phyloP scores from a whole-genome alignment of 2,329 filamentous ascomycete genomes.

The Alternaria brassicae region DNA sequence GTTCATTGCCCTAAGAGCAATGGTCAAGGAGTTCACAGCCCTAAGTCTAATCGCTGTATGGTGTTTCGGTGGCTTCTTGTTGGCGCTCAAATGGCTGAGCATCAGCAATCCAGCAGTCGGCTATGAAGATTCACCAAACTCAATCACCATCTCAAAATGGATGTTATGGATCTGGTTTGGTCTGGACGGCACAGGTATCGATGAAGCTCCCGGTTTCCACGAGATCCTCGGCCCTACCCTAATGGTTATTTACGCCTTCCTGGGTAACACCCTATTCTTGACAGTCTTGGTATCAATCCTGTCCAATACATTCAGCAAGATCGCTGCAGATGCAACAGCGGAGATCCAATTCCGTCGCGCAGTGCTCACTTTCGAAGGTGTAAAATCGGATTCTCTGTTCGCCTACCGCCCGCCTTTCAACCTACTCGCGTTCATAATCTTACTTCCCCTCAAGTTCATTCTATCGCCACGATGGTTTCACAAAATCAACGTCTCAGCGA shows the following conservation, averaged over 20 bases:
- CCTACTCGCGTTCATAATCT: conserved; percentile 74
- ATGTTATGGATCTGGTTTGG: conserved; percentile 96
- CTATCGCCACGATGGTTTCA: conserved; percentile 86
- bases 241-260: conserved; percentile 84
- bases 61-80: conserved; percentile 83
- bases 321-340: conserved; percentile 77
- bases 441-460: conserved; percentile 80
- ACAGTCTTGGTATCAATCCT: conserved; percentile 88
- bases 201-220: conserved; percentile 72
- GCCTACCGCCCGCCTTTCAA: conserved; percentile 86
- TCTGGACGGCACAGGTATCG: conserved; percentile 70
- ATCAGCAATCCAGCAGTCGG: conserved; percentile 45
- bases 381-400: conserved; percentile 84
- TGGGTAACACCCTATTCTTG: conserved; percentile 88
- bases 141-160: conserved; percentile 82
- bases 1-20: conserved; percentile 79
- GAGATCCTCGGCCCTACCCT: conserved; percentile 77
- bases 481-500: conserved; percentile 82
- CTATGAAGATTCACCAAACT: conserved; percentile 55
- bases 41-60: conserved; percentile 77
- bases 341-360: conserved; percentile 84
- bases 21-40: conserved; percentile 86
- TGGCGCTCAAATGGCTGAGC: conserved; percentile 80
- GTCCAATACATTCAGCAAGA: conserved; percentile 81
- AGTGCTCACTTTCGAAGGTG: conserved; percentile 82